Base-by-base conservation (phyloP, 257 asterid genomes). In the Verbena officinalis region DNA sequence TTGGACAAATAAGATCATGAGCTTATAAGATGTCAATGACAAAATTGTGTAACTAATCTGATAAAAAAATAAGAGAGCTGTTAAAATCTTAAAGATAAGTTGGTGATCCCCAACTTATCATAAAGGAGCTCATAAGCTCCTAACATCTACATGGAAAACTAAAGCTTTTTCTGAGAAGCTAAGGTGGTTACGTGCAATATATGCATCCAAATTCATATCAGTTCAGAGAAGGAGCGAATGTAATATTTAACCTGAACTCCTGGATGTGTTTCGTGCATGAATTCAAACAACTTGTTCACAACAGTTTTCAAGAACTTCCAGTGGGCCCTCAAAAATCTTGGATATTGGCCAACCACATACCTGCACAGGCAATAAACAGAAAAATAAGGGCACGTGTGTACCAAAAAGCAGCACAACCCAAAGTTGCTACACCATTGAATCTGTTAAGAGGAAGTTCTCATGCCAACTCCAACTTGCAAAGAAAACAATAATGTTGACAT, bases 271-370 rank as follows among this genome's bases (percentile, higher is more conserved):
- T 94, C 99, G 9, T 94, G 97, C 99, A 94, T 90, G 82, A 94
- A 94, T 78, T 94, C 99, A 74, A 94, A 94, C 80, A 94, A 76
- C 79, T 94, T 94, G 84, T 90, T 90, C 67, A 94, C 99, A 64
- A 94, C 99, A 69, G 98, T 94, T 83, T 94, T 94, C 88, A 94
- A 79, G 78, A 94, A 94, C 85, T 94, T 94, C 99, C 99, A 94
- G 73, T 94, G 99, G 59, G 99, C 99, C 83, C 99, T 88, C 80
- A 90, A 75, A 77, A 94, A 94, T 59, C 99, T 81, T 31, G 99
- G 99, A 74, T 94, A 94, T 71, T 94, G 99, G 69, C 99, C 99
- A 72, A 94, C 99, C 64, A 94, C 99, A 79, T 94, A 94, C 99
- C 99, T 94, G 80, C 44, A 68, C 43, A 53, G 52, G 64, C 43